Evolutionary conservation across 2,329 filamentous ascomycete species (phyloP).

Genomic region (Aciculosporium take): DNA sequence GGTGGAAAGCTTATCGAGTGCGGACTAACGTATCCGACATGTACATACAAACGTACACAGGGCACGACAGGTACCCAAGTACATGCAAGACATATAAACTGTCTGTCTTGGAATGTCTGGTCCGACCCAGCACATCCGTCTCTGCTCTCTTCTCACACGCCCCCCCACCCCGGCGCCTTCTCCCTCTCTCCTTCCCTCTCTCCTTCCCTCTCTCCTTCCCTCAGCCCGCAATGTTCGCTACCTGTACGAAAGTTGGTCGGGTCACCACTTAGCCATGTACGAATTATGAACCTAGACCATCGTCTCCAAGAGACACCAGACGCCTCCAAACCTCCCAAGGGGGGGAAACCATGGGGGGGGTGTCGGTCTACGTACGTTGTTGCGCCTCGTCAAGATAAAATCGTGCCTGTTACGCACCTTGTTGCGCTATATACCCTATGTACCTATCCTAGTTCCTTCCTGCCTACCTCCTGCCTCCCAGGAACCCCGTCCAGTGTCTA

Average conservation of each 20-base stretch:
- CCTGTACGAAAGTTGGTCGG: not conserved
- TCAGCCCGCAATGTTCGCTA: not conserved
- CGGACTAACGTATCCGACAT: not conserved
- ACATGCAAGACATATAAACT: not conserved
- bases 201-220: not conserved
- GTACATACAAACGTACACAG: not conserved
- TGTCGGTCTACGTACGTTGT: not conserved
- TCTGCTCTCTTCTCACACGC: not conserved
- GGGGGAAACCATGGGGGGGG: constrained; percentile 1
- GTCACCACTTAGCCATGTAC: not conserved
- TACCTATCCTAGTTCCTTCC: too few relatives aligned
- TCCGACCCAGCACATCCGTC: not conserved
- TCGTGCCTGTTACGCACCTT: too few relatives aligned
- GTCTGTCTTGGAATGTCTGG: constrained; percentile 5
- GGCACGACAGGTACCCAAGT: too few relatives aligned
- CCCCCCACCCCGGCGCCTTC: too few relatives aligned
- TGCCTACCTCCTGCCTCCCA: not conserved
- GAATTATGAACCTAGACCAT: not conserved
- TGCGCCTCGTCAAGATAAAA: constrained; percentile 1
- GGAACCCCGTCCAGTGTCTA: too few relatives aligned
- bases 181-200: not conserved
- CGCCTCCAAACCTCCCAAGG: not conserved
- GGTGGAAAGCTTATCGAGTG: not conserved
- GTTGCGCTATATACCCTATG: too few relatives aligned
- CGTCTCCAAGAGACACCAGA: not conserved